Percentiles rank a stretch among this genome's conserved stretches.
Evolutionary conservation across 2,329 filamentous ascomycete species (phyloP).

Genomic region (Fusarium solani-melongenae): DNA sequence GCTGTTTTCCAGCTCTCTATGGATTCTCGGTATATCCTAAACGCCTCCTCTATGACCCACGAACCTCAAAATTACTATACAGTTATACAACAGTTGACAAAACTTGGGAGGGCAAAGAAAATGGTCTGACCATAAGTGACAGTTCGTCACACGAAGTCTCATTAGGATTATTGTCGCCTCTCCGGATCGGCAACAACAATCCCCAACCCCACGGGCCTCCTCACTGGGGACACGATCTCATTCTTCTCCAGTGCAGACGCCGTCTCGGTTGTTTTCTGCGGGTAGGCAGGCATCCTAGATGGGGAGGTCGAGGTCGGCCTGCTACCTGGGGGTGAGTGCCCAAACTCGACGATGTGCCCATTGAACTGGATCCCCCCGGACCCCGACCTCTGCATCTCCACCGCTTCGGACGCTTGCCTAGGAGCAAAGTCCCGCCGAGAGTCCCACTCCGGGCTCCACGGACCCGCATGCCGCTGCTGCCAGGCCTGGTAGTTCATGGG

Average conservation of each 20-base stretch:
- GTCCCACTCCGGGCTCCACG: constrained; percentile 27
- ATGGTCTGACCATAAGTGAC: not conserved
- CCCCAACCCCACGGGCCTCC: constrained; percentile 18
- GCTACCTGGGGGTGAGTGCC: constrained; percentile 13
- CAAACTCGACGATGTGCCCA: constrained; percentile 37
- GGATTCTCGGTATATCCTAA: not conserved
- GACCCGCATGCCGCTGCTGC: constrained; percentile 24
- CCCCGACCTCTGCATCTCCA: constrained; percentile 39
- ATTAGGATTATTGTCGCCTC: constrained; percentile 1
- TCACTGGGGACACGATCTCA: not conserved
- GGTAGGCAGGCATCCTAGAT: constrained; percentile 13
- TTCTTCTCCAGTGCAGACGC: constrained; percentile 7
- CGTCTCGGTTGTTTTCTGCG: constrained; percentile 25
- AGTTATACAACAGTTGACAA: not conserved
- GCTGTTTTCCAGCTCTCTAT: not conserved
- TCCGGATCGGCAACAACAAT: constrained; percentile 3
- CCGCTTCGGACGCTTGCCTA: constrained; percentile 8
- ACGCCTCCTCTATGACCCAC: not conserved
- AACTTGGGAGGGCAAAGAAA: not conserved
- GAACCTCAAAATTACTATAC: not conserved
- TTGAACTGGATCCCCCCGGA: constrained; percentile 40
- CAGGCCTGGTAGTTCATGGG: constrained; percentile 22
- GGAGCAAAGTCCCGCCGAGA: constrained; percentile 11
- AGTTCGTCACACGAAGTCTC: not conserved
- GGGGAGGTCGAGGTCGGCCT: not conserved